Percentiles rank a stretch among this genome's conserved stretches.
Evolutionary conservation across 1,284 basidiomycete species (phyloP).

Genomic region (Dichomitus squalens): DNA sequence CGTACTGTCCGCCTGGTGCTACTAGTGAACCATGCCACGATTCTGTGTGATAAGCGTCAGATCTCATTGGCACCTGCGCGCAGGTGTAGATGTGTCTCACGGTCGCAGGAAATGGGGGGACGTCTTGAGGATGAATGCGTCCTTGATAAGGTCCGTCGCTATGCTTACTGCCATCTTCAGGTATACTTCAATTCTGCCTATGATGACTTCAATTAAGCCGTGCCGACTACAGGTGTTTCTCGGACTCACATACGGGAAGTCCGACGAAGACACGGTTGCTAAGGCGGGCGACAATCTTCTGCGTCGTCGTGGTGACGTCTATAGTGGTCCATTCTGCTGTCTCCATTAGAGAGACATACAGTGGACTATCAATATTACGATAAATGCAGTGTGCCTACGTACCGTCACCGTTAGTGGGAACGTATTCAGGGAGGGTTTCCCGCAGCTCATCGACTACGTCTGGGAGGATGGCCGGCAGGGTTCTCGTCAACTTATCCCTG

Average conservation of each 20-base stretch:
- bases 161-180: constrained; percentile 3
- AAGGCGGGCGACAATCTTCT: constrained; percentile 12
- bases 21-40: neutral
- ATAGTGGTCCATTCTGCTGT: constrained; percentile 9
- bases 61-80: too few relatives aligned
- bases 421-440: constrained; percentile 20
- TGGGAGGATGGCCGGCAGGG: constrained; percentile 26
- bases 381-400: neutral
- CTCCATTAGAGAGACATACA: neutral
- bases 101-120: neutral
- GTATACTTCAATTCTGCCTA: constrained; percentile 13
- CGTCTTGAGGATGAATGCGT: constrained; percentile 7
- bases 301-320: neutral
- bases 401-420: constrained; percentile 15
- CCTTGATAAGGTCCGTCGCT: constrained; percentile 3
- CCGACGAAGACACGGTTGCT: constrained; percentile 52
- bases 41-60: too few relatives aligned
- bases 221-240: constrained; percentile 30
- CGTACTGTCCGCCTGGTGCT: neutral
- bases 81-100: too few relatives aligned
- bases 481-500: constrained; percentile 26
- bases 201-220: neutral
- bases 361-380: too few relatives aligned
- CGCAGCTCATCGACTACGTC: constrained; percentile 31
- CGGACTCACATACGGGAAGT: constrained; percentile 22